Evolutionary conservation across 2,329 filamentous ascomycete genomes (phyloP), one percentile per base, ranked within the genome.

Genomic region (Ophiostoma angusticollis): DNA sequence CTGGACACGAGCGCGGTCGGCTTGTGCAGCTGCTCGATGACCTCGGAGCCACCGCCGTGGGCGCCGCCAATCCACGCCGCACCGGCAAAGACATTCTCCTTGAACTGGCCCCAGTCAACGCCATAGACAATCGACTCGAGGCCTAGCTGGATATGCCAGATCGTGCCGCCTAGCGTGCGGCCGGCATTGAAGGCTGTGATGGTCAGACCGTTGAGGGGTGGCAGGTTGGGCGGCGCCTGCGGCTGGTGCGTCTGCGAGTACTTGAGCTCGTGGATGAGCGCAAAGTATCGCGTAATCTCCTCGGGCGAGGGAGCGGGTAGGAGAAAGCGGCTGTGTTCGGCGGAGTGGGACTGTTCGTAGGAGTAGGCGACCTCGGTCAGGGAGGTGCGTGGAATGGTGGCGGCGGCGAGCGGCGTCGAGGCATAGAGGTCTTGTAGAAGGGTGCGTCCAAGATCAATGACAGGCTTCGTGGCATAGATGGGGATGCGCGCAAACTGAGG

Each of bases 101-200:
- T 77, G n/a, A 83, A 85, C 60, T 95, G 87, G 51, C 95, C 95
- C 91, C 91, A 98, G 54, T 96, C 89, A 14, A 95, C 84, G 1
- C 91, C 89, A 52, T 98, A 96, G 1, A 98, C 87, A 30, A 98
- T 89, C 1, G 87, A 95, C 58, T 98, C 91, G 54, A 95, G 72
- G 0, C 87, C 86, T 63, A 96, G 86, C 53, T 96, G 89, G 47
- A 98, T 87, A 53, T 96, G 89, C 91, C 91, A 98, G 64, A 98
- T 94, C 18, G 91, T 96, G 40, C 91, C 91, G 57, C 91, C 91
- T 0, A 96, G 72, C 0, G 89, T 95, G 56, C 95, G 89, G 47
- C 91, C 91, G 7, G 91, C 86, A 60, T 93, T 93, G 63, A 96
- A 96, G 1, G 91, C 91, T 1, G 91, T 98, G 48, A 98, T 84